Percentiles rank a stretch among this genome's conserved stretches.
Evolutionary conservation across 108 stramenopile genomes (phyloP).

Genomic region (Mediolabrus comicus): DNA sequence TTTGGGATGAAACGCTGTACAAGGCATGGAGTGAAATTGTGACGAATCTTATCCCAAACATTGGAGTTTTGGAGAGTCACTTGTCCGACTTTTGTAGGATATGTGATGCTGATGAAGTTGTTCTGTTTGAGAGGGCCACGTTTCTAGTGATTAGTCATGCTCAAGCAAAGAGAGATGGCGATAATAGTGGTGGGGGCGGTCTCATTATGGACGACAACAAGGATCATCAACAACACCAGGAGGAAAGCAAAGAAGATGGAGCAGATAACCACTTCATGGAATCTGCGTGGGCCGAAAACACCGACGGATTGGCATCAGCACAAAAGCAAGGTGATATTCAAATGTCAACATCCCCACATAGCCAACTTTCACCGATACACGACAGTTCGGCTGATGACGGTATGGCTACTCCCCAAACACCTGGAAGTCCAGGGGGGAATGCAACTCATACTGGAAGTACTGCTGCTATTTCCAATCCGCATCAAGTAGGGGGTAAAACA

Average conservation of each 20-base stretch:
- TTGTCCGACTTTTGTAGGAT: slow-evolving; percentile 90
- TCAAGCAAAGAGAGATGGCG: slow-evolving; percentile 29
- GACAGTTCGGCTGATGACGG: slow-evolving; percentile 4
- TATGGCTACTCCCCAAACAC: neutral
- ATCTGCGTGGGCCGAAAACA: neutral
- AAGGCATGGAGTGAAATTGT: slow-evolving; percentile 97
- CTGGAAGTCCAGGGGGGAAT: neutral
- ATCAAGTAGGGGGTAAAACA: slow-evolving; percentile 6
- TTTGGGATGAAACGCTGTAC: slow-evolving; percentile 99
- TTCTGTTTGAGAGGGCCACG: slow-evolving; percentile 97
- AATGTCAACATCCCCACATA: slow-evolving; percentile 36
- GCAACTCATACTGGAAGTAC: neutral
- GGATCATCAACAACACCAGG: slow-evolving; percentile 3
- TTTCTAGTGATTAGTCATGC: slow-evolving; percentile 97
- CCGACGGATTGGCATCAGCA: neutral
- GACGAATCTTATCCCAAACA: slow-evolving; percentile 97
- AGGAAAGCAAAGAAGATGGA: neutral
- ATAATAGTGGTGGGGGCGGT: slow-evolving; percentile 7
- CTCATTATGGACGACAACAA: slow-evolving; percentile 8
- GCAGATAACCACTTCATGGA: neutral
- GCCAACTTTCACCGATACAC: slow-evolving; percentile 14
- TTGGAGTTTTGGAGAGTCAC: slow-evolving; percentile 90
- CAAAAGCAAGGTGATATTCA: slow-evolving; percentile 1
- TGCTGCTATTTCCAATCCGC: neutral
- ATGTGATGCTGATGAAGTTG: slow-evolving; percentile 98